phyloP scores from a whole-genome alignment of 148 eudicot genomes.

The Arbutus unedo region DNA sequence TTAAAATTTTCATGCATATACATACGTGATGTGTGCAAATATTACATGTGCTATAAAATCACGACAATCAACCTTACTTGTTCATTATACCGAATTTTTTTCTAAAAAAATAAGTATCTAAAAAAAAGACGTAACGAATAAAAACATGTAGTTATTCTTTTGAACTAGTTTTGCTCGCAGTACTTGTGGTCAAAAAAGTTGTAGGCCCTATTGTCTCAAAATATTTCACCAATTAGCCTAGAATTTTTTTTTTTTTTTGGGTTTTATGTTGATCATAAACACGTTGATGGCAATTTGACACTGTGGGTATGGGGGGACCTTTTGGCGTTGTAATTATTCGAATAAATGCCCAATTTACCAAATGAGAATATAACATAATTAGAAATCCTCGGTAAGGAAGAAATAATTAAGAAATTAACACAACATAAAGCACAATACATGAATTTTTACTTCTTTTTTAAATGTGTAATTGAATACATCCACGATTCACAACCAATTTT shows the following conservation, averaged over 20 bases:
- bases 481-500: no score
- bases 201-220: conserved; percentile 22
- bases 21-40: background rate
- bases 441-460: no score
- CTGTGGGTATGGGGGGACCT: conserved; percentile 1
- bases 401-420: no score
- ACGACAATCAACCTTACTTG: background rate
- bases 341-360: background rate
- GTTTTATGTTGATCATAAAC: background rate
- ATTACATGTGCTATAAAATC: background rate
- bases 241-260: background rate
- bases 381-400: no score
- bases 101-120: no score
- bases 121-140: background rate
- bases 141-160: conserved; percentile 18
- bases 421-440: no score
- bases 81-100: background rate
- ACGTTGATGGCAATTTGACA: conserved; percentile 22
- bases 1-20: background rate
- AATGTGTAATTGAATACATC: no score
- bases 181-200: no score
- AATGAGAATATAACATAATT: no score
- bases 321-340: background rate
- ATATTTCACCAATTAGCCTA: conserved; percentile 20
- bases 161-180: conserved; percentile 18